These are phyloP conservation scores for Penicilliopsis zonata DNA, from an alignment of 495 filamentous ascomycete species.

Conservation along the genomic window DNA sequence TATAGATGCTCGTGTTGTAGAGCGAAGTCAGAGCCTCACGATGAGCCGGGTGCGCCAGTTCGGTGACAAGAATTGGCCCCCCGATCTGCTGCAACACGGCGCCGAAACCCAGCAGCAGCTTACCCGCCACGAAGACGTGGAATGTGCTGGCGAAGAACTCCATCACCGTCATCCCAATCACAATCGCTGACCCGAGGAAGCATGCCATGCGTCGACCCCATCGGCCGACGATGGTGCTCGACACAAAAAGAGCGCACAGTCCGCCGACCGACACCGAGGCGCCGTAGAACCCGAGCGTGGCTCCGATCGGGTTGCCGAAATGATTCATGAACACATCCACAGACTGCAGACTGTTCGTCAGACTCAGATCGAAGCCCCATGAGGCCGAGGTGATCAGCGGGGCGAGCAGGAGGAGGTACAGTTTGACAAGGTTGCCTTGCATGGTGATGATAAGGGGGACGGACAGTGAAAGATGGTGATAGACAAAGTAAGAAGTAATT, in stretches of 20 bases:
- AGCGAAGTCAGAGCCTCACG: constrained; percentile 51
- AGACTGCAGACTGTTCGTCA: constrained; percentile 24
- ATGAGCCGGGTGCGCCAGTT: constrained; percentile 51
- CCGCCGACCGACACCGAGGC: constrained; percentile 55
- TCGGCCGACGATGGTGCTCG: constrained; percentile 46
- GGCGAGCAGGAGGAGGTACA: no score
- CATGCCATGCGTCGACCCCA: constrained; percentile 48
- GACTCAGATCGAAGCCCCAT: no score
- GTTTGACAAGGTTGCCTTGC: no score
- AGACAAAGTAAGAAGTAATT: no score
- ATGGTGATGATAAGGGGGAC: no score
- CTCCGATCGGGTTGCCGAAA: constrained; percentile 34
- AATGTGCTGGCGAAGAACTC: constrained; percentile 40
- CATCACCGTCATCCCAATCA: constrained; percentile 44
- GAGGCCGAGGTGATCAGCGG: no score
- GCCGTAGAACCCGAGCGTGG: constrained; percentile 46
- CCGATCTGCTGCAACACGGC: constrained; percentile 48
- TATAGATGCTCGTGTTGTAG: constrained; percentile 53
- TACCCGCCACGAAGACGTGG: constrained; percentile 17
- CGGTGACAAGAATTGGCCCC: constrained; percentile 51
- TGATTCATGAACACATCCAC: constrained; percentile 17
- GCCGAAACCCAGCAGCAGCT: constrained; percentile 46
- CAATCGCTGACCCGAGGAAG: constrained; percentile 44
- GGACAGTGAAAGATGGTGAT: no score
- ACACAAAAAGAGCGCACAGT: constrained; percentile 47